A percentile compares a stretch with the other conserved stretches of the same genome.
Conservation (phyloP, 495 filamentous ascomycete species). For the Elaphomyces granulatus region DNA sequence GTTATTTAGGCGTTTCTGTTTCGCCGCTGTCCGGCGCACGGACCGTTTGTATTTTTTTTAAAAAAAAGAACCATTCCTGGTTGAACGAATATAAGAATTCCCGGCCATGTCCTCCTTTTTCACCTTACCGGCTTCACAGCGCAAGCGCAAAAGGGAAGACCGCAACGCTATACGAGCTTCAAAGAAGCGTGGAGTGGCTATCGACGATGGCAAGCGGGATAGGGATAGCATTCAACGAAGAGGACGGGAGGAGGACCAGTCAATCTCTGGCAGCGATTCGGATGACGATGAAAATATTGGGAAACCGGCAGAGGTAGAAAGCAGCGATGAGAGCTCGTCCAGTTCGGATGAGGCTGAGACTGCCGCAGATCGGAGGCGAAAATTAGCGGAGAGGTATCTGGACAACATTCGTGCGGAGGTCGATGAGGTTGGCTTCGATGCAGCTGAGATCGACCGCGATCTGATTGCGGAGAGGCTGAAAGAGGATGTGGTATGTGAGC, state of each 20-base stretch:
- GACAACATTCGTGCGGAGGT: slow-evolving; percentile 79
- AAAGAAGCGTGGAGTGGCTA: slow-evolving; percentile 40
- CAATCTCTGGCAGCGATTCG: slow-evolving; percentile 76
- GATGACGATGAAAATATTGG: slow-evolving; percentile 43
- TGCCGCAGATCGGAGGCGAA: slow-evolving; percentile 68
- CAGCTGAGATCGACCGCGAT: slow-evolving; percentile 81
- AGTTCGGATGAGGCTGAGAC: slow-evolving; percentile 60
- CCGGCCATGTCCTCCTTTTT: slow-evolving; percentile 71
- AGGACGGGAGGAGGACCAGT: slow-evolving; percentile 45
- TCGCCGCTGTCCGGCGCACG: slow-evolving; percentile 2
- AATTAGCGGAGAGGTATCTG: slow-evolving; percentile 85
- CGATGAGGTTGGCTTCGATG: slow-evolving; percentile 73
- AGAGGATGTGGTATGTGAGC: slow-evolving; percentile 58
- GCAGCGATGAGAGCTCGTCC: slow-evolving; percentile 34
- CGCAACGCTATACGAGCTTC: slow-evolving; percentile 34
- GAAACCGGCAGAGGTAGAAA: slow-evolving; percentile 18
- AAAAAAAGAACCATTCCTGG: too few species aligned
- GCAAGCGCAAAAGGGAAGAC: slow-evolving; percentile 61
- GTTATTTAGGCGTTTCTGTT: slow-evolving; percentile 7
- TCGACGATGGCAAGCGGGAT: slow-evolving; percentile 20
- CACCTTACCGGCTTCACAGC: slow-evolving; percentile 57
- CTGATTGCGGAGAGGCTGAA: slow-evolving; percentile 78
- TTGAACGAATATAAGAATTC: too few species aligned
- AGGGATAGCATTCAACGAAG: slow-evolving; percentile 14
- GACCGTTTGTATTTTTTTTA: slow-evolving; percentile 7